Base-by-base conservation (phyloP, 495 filamentous ascomycete genomes). In the Poronia punctata region DNA sequence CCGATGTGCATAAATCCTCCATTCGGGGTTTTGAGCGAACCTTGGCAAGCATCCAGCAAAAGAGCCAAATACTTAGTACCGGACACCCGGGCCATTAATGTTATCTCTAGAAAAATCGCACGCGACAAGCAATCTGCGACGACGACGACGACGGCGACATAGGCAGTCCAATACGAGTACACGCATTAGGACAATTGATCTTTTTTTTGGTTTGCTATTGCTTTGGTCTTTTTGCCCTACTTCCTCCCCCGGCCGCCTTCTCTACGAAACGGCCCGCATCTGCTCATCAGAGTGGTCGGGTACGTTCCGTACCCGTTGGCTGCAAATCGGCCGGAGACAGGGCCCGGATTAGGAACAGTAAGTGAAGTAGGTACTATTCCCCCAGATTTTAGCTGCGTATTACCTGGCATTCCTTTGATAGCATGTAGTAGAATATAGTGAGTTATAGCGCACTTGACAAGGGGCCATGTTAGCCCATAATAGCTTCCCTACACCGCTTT, bases 371-470 rank as follows among this genome's bases (percentile, higher is more conserved):
- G 42, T 26, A 23, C 33, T 18, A 31, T 37, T 37, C 24, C 42
- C 41, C 42, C 42, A 45, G 42, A 45, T 45, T 43, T 33, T 33
- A 30, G 38, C 37, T 45, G 35, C 42, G 35, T 17, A 17, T 32
- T 32, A 32, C 16, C 2, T 32, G n/a, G 5, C 29, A 32, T 3
- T 27, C 26, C 4, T 29, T 9, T 29, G 11, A 29, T 14, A 32
- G 29, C n/a, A n/a, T n/a, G 29, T 32, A 32, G 6, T 11, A 29
- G 27, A 14, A 5, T 5, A 29, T 4, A n/a, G n/a, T n/a, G n/a
- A n/a, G n/a, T n/a, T 29, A 14, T 4, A 29, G 27, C 27, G 27
- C 12, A 17, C 9, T 26, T 30, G n/a, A 28, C 21, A 34, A 30
- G 38, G 38, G 24, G 17, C 29, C 38, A 17, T 33, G 29, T n/a